Base-by-base conservation (phyloP, 352 stramenopile genomes). In the Phytopythium vexans region DNA sequence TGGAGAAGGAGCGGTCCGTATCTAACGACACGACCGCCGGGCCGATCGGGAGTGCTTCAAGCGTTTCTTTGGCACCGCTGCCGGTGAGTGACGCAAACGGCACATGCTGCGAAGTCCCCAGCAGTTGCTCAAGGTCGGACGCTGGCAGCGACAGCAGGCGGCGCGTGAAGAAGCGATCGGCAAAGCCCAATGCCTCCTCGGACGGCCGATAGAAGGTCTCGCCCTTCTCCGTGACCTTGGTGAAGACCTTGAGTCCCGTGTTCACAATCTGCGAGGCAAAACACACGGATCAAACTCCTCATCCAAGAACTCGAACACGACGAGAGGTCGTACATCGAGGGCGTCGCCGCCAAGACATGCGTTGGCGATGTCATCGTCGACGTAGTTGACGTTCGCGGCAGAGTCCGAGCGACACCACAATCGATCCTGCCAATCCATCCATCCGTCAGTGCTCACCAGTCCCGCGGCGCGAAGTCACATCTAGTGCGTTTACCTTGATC, bases 211-310 rank as follows among this genome's bases (percentile, higher is more conserved):
- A 97, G 52, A 82, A 89, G 9, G 77, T 77, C 46, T 91, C 72
- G 3, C 76, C 74, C 15, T 67, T 58, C 32, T 89, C 75, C 2
- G 68, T 83, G 34, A 84, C 63, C 47, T 95, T 96, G 11, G 83
- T 82, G 52, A 97, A 97, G 4, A 95, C 79, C 56, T 93, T 92
- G 49, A 97, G 81, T 5, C 91, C 91, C 42, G 88, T 96, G 62
- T 97, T 95, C n/a, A 97, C 82, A 55, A 97, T 89, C 78, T 96
- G 54, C 53, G 39, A 48, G 32, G 7, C 36, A 14, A 40, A 16
- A 9, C 15, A n/a, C 21, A 43, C 6, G 32, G 27, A 36, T 16
- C 61, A 36, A 49, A 9, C 0, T 12, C 3, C 4, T 33, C 3
- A 43, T 16, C n/a, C 8, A 7, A 9, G 15, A 6, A 31, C 8